Evolutionary conservation across 495 filamentous ascomycete species (phyloP).

Genomic region (Penicillium bialowiezense): DNA sequence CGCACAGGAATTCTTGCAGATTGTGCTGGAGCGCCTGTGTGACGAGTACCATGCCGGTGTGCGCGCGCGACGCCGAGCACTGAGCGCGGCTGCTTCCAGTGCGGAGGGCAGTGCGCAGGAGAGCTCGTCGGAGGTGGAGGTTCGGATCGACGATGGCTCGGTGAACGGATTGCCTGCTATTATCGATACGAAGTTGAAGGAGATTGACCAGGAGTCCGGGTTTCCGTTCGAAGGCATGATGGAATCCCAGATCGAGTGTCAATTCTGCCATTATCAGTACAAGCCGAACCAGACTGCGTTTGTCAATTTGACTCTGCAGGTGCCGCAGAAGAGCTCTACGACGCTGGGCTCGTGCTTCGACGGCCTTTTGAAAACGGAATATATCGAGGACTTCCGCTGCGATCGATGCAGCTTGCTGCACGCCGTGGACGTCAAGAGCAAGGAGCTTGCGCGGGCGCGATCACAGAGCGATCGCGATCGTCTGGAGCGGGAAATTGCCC

Average conservation of each 20-base stretch:
- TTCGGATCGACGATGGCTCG: conserved; percentile 42
- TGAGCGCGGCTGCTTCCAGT: conserved; percentile 17
- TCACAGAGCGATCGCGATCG: conserved; percentile 45
- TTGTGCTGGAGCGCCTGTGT: conserved; percentile 84
- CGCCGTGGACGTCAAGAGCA: conserved; percentile 54
- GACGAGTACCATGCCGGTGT: conserved; percentile 90
- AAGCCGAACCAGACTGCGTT: conserved; percentile 79
- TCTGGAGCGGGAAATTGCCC: conserved; percentile 54
- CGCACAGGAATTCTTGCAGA: conserved; percentile 96
- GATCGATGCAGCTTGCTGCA: conserved; percentile 87
- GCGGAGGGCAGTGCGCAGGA: conserved; percentile 16
- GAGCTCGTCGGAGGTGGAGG: conserved; percentile 33
- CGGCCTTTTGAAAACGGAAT: conserved; percentile 87
- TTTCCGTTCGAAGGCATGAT: conserved; percentile 85
- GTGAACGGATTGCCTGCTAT: conserved; percentile 39
- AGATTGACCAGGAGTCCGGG: conserved; percentile 59
- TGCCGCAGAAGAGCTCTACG: conserved; percentile 72
- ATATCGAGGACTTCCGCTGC: conserved; percentile 95
- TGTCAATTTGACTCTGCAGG: conserved; percentile 87
- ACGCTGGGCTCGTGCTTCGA: conserved; percentile 80
- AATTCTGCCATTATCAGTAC: conserved; percentile 84
- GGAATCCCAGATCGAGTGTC: conserved; percentile 91
- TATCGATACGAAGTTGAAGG: conserved; percentile 42
- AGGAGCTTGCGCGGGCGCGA: conserved; percentile 46
- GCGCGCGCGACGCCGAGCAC: conserved; percentile 56